Conservation (phyloP, 2,329 filamentous ascomycete genomes). For the Fusarium miscanthi region DNA sequence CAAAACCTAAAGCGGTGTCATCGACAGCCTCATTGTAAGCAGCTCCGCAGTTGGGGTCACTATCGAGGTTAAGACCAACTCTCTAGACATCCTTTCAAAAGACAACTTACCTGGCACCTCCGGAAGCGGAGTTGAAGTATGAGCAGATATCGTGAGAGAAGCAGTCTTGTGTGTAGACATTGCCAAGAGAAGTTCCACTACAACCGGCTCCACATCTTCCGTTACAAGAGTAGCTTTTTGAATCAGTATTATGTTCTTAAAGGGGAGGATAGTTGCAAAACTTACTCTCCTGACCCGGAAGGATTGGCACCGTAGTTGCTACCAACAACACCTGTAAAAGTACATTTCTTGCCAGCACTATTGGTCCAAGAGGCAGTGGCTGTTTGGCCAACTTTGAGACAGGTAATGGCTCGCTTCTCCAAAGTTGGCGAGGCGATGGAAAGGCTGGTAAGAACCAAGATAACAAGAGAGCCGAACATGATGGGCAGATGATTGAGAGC, state of each 20-base stretch:
- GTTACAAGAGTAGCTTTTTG: slow-evolving; percentile 59
- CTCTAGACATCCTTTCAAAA: rapidly evolving
- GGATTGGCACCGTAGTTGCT: slow-evolving; percentile 60
- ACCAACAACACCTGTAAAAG: slow-evolving; percentile 57
- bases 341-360: slow-evolving; percentile 54
- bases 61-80: slow-evolving; percentile 31
- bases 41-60: slow-evolving; percentile 60
- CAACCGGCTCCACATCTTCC: slow-evolving; percentile 61
- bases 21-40: slow-evolving; percentile 57
- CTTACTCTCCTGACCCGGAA: slow-evolving; percentile 57
- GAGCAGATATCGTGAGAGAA: slow-evolving; percentile 63
- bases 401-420: slow-evolving; percentile 35
- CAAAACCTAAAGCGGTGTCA: slow-evolving; percentile 53
- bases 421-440: slow-evolving; percentile 26
- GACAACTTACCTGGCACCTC: slow-evolving; percentile 54
- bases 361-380: slow-evolving; percentile 61
- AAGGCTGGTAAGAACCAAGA: slow-evolving; percentile 8
- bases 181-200: slow-evolving; percentile 55
- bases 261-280: not conserved
- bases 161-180: slow-evolving; percentile 62
- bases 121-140: slow-evolving; percentile 61
- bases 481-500: not conserved
- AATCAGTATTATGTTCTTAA: not conserved
- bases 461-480: slow-evolving; percentile 20
- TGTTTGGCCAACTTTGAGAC: slow-evolving; percentile 42